Percentiles rank a stretch among this genome's conserved stretches.
Evolutionary conservation across 768 basidiomycete genomes (phyloP).

Genomic region (Phaeolepiota aurea): DNA sequence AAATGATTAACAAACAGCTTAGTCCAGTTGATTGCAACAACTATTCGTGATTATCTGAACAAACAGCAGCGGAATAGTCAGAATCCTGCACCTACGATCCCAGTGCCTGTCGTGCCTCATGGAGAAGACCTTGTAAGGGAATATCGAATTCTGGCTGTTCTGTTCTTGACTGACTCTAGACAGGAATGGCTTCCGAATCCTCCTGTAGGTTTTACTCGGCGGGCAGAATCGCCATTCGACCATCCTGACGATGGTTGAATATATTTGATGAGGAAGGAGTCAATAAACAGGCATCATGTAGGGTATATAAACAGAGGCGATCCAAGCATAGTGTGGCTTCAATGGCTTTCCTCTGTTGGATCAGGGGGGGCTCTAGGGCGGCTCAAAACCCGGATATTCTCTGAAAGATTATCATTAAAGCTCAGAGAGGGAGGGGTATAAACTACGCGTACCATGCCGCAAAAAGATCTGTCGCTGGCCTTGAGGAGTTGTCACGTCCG

Average conservation of each 20-base stretch:
- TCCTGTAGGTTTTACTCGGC: background rate
- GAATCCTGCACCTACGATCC: slow-evolving; percentile 24
- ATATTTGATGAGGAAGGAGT: slow-evolving; percentile 1
- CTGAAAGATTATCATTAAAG: slow-evolving; percentile 21
- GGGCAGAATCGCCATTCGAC: background rate
- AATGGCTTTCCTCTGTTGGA: background rate
- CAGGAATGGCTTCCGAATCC: slow-evolving; percentile 27
- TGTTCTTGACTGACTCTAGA: slow-evolving; percentile 4
- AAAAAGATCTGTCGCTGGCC: slow-evolving; percentile 81
- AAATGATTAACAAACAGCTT: background rate
- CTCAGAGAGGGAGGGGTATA: background rate
- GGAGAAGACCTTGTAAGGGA: slow-evolving; percentile 20
- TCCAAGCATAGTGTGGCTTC: background rate
- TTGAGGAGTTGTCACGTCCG: slow-evolving; percentile 58
- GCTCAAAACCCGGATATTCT: slow-evolving; percentile 42
- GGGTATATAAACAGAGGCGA: background rate
- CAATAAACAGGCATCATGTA: background rate
- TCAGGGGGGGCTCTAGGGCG: slow-evolving; percentile 16
- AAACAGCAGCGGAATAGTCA: slow-evolving; percentile 40
- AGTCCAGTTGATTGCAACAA: slow-evolving; percentile 50
- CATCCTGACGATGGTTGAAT: slow-evolving; percentile 19
- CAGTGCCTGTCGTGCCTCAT: slow-evolving; percentile 16
- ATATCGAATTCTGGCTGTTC: no score
- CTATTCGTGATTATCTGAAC: slow-evolving; percentile 62
- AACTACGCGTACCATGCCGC: slow-evolving; percentile 53